Percentiles rank a stretch among this genome's conserved stretches.
phyloP scores from a whole-genome alignment of 2,329 filamentous ascomycete species.

The Hysterium pulicare region DNA sequence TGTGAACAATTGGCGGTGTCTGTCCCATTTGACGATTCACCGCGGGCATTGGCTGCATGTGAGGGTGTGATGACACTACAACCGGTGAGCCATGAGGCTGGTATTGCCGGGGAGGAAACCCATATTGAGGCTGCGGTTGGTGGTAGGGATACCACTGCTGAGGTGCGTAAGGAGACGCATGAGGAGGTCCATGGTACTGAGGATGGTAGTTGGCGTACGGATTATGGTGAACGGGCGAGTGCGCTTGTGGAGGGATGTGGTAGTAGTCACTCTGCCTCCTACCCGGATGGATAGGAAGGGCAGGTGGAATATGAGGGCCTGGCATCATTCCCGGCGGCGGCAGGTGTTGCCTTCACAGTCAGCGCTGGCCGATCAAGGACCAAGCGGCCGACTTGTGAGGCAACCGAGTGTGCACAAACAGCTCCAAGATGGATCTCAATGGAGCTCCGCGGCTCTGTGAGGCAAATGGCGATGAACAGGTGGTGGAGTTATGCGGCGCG shows the following conservation, averaged over 20 bases:
- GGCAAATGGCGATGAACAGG: slow-evolving; percentile 10
- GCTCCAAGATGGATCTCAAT: neutral
- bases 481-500: slow-evolving; percentile 1
- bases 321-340: slow-evolving; percentile 68
- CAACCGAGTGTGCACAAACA: slow-evolving; percentile 19
- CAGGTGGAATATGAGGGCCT: slow-evolving; percentile 54
- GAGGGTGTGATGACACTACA: slow-evolving; percentile 46
- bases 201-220: slow-evolving; percentile 34
- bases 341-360: slow-evolving; percentile 38
- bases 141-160: slow-evolving; percentile 42
- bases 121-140: slow-evolving; percentile 38
- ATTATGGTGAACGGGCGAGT: slow-evolving; percentile 38
- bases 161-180: slow-evolving; percentile 31
- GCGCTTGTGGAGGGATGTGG: slow-evolving; percentile 31
- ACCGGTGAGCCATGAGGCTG: slow-evolving; percentile 42
- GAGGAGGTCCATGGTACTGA: slow-evolving; percentile 41
- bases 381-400: slow-evolving; percentile 38
- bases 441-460: slow-evolving; percentile 7
- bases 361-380: slow-evolving; percentile 33
- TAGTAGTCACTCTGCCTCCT: slow-evolving; percentile 42
- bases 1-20: slow-evolving; percentile 36
- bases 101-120: slow-evolving; percentile 37
- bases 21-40: slow-evolving; percentile 37
- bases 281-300: slow-evolving; percentile 37
- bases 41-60: slow-evolving; percentile 48